phyloP scores from a whole-genome alignment of 176 grass and related monocot genomes.

The Melocanna baccifera region DNA sequence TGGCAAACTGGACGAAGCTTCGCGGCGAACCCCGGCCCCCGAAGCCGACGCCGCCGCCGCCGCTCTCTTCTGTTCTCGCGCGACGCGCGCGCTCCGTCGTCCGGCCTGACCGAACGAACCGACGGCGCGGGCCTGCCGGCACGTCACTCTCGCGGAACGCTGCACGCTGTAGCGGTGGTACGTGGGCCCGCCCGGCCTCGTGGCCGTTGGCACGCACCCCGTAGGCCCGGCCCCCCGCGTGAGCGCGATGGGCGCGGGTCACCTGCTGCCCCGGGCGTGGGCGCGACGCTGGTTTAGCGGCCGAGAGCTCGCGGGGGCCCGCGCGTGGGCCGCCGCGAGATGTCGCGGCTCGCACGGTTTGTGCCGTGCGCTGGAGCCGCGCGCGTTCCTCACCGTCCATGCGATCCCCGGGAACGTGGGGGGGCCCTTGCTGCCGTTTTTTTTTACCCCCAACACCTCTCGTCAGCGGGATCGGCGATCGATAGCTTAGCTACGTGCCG shows the following conservation, averaged over 20 bases:
- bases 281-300: slow-evolving; percentile 10
- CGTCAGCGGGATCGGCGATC: background rate
- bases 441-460: too few relatives aligned
- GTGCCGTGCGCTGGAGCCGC: background rate
- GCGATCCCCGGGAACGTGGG: background rate
- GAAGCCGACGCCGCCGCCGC: too few relatives aligned
- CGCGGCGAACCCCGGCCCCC: too few relatives aligned
- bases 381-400: slow-evolving; percentile 18
- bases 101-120: background rate
- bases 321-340: background rate
- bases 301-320: slow-evolving; percentile 11
- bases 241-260: background rate
- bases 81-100: too few relatives aligned
- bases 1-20: background rate
- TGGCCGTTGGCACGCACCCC: background rate
- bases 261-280: background rate
- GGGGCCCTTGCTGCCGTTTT: background rate
- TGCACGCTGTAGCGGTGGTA: background rate
- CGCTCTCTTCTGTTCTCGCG: background rate
- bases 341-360: slow-evolving; percentile 4
- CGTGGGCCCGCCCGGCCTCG: background rate
- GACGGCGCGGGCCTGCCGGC: slow-evolving; percentile 9
- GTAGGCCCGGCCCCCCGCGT: background rate
- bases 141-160: background rate
- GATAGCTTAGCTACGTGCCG: background rate